phyloP scores from a whole-genome alignment of 805 yeast species.

The Candida montana region DNA sequence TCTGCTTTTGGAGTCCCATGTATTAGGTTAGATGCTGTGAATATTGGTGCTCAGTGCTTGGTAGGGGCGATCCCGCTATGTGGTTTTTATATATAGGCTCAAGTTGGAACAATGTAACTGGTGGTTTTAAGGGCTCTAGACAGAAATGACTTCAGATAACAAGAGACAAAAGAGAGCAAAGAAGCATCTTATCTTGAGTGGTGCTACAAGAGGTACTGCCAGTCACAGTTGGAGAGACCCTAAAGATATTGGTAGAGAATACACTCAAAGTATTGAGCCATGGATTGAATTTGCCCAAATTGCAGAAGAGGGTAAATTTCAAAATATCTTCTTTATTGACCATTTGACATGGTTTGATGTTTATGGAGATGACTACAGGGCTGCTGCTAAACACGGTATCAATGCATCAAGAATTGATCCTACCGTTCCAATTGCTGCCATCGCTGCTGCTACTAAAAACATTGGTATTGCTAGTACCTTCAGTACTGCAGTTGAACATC shows the following conservation, averaged over 20 bases:
- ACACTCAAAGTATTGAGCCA: slow-evolving; percentile 22
- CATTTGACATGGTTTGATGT: slow-evolving; percentile 36
- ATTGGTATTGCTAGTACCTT: slow-evolving; percentile 38
- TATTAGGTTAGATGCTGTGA: neutral
- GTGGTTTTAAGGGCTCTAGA: no score
- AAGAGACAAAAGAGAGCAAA: slow-evolving; percentile 4
- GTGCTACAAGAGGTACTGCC: slow-evolving; percentile 31
- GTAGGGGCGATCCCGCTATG: no score
- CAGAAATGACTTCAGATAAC: slow-evolving; percentile 1
- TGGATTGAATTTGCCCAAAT: slow-evolving; percentile 34
- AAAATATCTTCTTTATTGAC: slow-evolving; percentile 36
- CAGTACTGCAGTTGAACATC: slow-evolving; percentile 38
- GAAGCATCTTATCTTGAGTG: slow-evolving; percentile 31
- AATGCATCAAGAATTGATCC: slow-evolving; percentile 32
- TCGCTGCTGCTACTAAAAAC: slow-evolving; percentile 37
- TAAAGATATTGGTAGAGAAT: slow-evolving; percentile 10
- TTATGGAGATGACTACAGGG: slow-evolving; percentile 32
- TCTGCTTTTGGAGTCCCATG: neutral
- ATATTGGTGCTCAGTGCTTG: no score
- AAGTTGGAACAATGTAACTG: slow-evolving; percentile 9
- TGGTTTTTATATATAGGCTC: no score
- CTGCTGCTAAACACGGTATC: slow-evolving; percentile 28
- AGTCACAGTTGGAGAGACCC: slow-evolving; percentile 30
- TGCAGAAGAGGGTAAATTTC: slow-evolving; percentile 35
- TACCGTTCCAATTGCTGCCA: slow-evolving; percentile 28